Conservation (phyloP, 1,284 basidiomycete genomes). For the Afroboletus lepidellus region DNA sequence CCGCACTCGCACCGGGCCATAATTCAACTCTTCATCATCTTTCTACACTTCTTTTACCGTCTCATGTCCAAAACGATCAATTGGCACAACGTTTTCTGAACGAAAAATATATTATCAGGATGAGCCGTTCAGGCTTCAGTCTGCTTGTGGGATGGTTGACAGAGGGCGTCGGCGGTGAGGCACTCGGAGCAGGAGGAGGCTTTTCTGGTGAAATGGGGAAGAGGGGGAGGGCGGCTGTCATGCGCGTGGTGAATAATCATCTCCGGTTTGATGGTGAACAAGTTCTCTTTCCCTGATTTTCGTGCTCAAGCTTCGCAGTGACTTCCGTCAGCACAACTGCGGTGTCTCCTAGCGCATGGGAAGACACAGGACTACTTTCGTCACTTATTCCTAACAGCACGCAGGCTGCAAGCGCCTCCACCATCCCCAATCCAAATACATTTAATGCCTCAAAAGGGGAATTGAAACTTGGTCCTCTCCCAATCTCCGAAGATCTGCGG, state of each 20-base stretch:
- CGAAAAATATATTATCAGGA: conserved; percentile 88
- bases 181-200: conserved; percentile 76
- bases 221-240: conserved; percentile 78
- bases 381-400: conserved; percentile 66
- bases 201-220: conserved; percentile 81
- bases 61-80: conserved; percentile 84
- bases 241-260: conserved; percentile 93
- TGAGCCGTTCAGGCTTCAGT: conserved; percentile 91
- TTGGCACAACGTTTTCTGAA: conserved; percentile 83
- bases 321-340: conserved; percentile 68
- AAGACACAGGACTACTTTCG: conserved; percentile 80
- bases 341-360: conserved; percentile 66
- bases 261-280: conserved; percentile 83
- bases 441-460: conserved; percentile 75
- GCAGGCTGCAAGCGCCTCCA: conserved; percentile 27
- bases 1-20: conserved; percentile 71
- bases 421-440: conserved; percentile 54
- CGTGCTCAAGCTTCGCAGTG: conserved; percentile 45
- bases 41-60: conserved; percentile 78
- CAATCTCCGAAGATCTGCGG: conserved; percentile 75
- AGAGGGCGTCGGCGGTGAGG: conserved; percentile 86
- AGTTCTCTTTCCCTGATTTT: conserved; percentile 14
- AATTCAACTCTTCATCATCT: conserved; percentile 76
- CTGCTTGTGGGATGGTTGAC: conserved; percentile 96
- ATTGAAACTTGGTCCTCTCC: conserved; percentile 82